A percentile compares a stretch with the other conserved stretches of the same genome.
phyloP scores from a whole-genome alignment of 176 grass and related monocot genomes.

The Triticum turgidum region DNA sequence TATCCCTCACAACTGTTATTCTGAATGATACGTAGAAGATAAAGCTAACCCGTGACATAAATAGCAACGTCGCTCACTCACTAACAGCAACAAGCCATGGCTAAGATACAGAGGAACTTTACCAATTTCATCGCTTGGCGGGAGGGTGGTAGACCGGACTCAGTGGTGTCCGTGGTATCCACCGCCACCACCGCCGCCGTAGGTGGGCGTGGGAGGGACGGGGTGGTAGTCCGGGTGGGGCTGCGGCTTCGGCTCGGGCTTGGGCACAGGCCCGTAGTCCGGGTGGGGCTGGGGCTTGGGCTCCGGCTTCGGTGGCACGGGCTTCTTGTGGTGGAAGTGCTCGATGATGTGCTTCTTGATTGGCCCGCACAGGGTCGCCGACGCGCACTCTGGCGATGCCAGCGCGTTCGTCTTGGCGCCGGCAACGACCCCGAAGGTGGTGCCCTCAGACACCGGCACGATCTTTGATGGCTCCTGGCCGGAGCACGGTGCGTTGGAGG shows the following conservation, averaged over 20 bases:
- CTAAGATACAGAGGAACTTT: no score
- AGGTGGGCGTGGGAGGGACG: background rate
- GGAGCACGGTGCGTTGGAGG: no score
- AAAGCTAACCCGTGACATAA: background rate
- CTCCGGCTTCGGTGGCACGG: background rate
- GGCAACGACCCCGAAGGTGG: no score
- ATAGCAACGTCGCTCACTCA: background rate
- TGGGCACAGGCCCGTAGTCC: background rate
- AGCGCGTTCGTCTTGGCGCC: no score
- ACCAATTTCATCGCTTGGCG: background rate
- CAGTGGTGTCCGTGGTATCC: background rate
- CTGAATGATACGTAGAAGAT: background rate
- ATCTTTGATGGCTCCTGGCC: no score
- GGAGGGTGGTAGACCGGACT: background rate
- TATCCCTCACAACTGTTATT: background rate
- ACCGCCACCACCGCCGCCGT: background rate
- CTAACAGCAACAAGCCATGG: background rate
- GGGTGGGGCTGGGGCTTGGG: background rate
- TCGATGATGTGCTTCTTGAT: background rate
- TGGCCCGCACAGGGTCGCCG: slow-evolving; percentile 7
- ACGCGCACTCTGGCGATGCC: background rate
- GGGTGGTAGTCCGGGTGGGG: background rate
- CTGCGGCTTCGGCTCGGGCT: background rate
- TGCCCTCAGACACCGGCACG: no score
- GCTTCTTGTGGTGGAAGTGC: slow-evolving; percentile 13